Evolutionary conservation across 768 basidiomycete genomes (phyloP).

Genomic region (Naganishia randhawae): DNA sequence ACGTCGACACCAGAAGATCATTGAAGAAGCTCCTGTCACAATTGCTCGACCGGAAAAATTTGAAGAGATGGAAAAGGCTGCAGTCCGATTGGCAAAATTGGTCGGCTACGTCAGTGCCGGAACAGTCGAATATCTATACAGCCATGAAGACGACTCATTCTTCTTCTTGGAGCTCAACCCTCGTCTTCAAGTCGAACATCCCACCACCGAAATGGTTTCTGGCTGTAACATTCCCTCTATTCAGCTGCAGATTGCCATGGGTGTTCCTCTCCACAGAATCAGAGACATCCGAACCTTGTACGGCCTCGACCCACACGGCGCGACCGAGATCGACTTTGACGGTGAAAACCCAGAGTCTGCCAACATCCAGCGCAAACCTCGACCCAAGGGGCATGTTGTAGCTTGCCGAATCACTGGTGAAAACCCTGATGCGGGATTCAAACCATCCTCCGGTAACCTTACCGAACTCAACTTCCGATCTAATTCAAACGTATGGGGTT

Average conservation of each 20-base stretch:
- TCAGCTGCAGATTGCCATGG: slow-evolving; percentile 97
- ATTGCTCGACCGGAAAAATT: slow-evolving; percentile 89
- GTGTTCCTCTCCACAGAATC: slow-evolving; percentile 90
- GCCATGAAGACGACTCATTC: slow-evolving; percentile 85
- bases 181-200: slow-evolving; percentile 98
- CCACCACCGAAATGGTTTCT: slow-evolving; percentile 99
- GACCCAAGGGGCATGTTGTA: slow-evolving; percentile 96
- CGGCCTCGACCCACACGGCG: slow-evolving; percentile 82
- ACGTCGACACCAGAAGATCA: slow-evolving; percentile 98
- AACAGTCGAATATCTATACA: slow-evolving; percentile 98
- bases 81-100: slow-evolving; percentile 96
- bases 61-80: slow-evolving; percentile 97
- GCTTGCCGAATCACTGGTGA: slow-evolving; percentile 99
- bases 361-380: slow-evolving; percentile 86
- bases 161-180: slow-evolving; percentile 98
- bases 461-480: slow-evolving; percentile 99
- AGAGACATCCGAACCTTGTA: slow-evolving; percentile 93
- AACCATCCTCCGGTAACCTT: slow-evolving; percentile 91
- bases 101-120: slow-evolving; percentile 99
- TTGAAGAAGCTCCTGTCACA: slow-evolving; percentile 98
- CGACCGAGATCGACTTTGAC: slow-evolving; percentile 94
- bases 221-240: slow-evolving; percentile 97
- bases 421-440: slow-evolving; percentile 99
- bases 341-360: slow-evolving; percentile 82
- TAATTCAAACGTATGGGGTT: slow-evolving; percentile 99